Percentiles rank a stretch among this genome's conserved stretches.
These are phyloP conservation scores for Boletus calvinii DNA, from an alignment of 1,284 basidiomycete genomes.

Conservation along the genomic window DNA sequence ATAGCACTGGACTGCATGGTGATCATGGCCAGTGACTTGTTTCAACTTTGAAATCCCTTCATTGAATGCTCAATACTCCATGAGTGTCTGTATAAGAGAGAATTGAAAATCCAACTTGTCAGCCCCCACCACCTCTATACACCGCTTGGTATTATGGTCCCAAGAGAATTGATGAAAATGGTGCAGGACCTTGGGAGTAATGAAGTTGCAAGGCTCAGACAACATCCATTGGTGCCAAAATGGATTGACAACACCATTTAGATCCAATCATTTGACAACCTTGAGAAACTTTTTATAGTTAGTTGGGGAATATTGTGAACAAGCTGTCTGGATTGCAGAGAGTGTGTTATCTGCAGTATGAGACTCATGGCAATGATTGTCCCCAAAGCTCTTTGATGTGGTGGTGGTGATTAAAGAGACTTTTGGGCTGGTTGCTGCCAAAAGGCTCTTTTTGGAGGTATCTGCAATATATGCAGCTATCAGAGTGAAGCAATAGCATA, in stretches of 20 bases:
- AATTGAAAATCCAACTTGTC: constrained; percentile 9
- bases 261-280: too few species aligned
- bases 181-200: too few species aligned
- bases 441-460: constrained; percentile 4
- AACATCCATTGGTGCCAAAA: too few species aligned
- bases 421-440: background rate
- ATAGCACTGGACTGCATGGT: constrained; percentile 1
- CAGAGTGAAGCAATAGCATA: constrained; percentile 7
- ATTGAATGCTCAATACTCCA: constrained; percentile 1
- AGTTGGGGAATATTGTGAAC: too few species aligned
- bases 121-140: constrained; percentile 1
- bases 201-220: too few species aligned
- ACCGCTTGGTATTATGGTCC: constrained; percentile 13
- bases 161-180: too few species aligned
- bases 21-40: constrained; percentile 5
- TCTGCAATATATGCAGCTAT: constrained; percentile 9
- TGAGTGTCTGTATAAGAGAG: constrained; percentile 5
- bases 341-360: too few species aligned
- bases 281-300: too few species aligned
- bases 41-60: constrained; percentile 8
- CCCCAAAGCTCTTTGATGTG: constrained; percentile 3
- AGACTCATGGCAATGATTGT: background rate
- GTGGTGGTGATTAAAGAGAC: constrained; percentile 1
- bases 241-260: too few species aligned
- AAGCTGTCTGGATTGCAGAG: too few species aligned